Conservation (phyloP, 2,329 filamentous ascomycete species). For the Aspergillus ochraceus region DNA sequence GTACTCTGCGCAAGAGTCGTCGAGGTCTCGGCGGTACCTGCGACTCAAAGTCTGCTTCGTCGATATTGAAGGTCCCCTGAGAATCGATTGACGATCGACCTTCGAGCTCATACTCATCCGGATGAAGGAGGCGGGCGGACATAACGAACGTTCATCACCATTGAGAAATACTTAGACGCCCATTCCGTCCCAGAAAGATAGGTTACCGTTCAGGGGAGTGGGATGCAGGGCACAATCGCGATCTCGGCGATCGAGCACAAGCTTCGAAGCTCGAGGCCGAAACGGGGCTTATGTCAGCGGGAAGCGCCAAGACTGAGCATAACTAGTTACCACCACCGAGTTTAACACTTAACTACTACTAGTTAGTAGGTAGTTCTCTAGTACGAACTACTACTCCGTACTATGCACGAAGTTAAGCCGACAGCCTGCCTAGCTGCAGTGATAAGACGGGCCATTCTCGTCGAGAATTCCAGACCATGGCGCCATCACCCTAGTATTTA, state of each 20-base stretch:
- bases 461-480: not conserved
- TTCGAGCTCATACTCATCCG: slow-evolving; percentile 44
- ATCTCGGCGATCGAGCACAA: not conserved
- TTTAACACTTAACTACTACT: no score
- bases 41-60: slow-evolving; percentile 44
- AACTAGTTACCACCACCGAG: no score
- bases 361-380: no score
- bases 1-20: slow-evolving; percentile 19
- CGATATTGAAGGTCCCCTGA: slow-evolving; percentile 42
- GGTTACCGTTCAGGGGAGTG: no score
- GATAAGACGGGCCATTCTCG: not conserved
- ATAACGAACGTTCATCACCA: slow-evolving; percentile 26
- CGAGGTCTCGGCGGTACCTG: slow-evolving; percentile 31
- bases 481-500: no score
- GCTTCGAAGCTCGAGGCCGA: not conserved
- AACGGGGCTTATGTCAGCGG: slow-evolving; percentile 4
- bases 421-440: not conserved
- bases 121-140: slow-evolving; percentile 39
- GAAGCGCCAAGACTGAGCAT: not conserved
- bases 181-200: slow-evolving; percentile 9
- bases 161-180: slow-evolving; percentile 3
- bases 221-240: no score
- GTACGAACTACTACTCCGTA: no score
- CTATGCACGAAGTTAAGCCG: not conserved
- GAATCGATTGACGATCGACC: slow-evolving; percentile 42